Evolutionary conservation across 2,329 filamentous ascomycete genomes (phyloP).

Genomic region (Alternaria ventricosa): DNA sequence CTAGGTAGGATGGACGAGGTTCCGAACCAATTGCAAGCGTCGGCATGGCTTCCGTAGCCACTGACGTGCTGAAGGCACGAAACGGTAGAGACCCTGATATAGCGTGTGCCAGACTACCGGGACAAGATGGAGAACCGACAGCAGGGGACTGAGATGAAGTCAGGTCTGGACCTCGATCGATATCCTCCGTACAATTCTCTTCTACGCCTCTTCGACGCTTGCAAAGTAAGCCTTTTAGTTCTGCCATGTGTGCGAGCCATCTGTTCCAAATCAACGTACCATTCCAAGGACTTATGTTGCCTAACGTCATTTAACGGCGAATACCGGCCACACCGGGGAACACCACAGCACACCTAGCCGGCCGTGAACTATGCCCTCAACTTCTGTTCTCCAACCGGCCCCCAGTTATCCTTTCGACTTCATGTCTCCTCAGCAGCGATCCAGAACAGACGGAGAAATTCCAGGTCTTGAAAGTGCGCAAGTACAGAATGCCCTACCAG

Average conservation of each 20-base stretch:
- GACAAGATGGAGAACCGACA: neutral
- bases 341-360: neutral
- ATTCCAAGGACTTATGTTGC: neutral
- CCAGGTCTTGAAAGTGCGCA: neutral
- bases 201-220: neutral
- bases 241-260: neutral
- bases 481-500: neutral
- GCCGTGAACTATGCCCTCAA: neutral
- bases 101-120: conserved; percentile 2
- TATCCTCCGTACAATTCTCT: conserved; percentile 5
- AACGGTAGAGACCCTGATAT: conserved; percentile 9
- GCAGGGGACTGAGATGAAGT: neutral
- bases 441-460: neutral
- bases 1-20: neutral
- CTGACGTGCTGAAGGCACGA: conserved; percentile 1
- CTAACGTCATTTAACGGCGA: conserved; percentile 7
- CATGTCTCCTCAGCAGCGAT: neutral
- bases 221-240: neutral
- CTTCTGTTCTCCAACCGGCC: neutral
- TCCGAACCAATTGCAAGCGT: neutral
- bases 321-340: neutral
- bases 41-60: neutral
- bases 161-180: conserved; percentile 8
- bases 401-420: neutral
- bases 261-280: neutral